A percentile compares a stretch with the other conserved stretches of the same genome.
These are phyloP conservation scores for Alliaria petiolata DNA, from an alignment of 345 rosid genomes.

Conservation along the genomic window DNA sequence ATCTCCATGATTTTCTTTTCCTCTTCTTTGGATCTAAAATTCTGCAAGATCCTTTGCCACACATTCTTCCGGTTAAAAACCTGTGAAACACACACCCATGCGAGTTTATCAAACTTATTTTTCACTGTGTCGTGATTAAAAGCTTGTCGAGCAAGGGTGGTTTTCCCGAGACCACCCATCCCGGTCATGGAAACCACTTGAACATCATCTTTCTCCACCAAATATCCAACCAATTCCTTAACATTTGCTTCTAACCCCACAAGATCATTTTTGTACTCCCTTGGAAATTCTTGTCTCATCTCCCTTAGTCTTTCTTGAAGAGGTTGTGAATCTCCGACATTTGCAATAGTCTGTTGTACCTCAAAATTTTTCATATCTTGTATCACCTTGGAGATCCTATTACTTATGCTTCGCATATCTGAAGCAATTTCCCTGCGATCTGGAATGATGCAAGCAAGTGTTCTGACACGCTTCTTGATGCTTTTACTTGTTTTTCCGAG, in stretches of 20 bases:
- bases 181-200: constrained; percentile 34
- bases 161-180: constrained; percentile 54
- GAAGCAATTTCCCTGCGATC: not conserved
- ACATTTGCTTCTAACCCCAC: too few relatives aligned
- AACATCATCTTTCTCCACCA: too few relatives aligned
- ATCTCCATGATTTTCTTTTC: constrained; percentile 16
- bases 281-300: too few relatives aligned
- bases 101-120: constrained; percentile 18
- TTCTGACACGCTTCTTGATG: not conserved
- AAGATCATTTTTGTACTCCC: too few relatives aligned
- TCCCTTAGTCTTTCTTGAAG: too few relatives aligned
- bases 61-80: constrained; percentile 15
- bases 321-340: too few relatives aligned
- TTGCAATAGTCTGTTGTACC: not conserved
- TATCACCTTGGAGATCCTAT: not conserved
- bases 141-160: constrained; percentile 32
- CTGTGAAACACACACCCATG: constrained; percentile 40
- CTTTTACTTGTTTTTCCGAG: not conserved
- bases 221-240: too few relatives aligned
- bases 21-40: constrained; percentile 19
- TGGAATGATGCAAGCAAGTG: not conserved
- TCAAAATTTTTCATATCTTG: not conserved
- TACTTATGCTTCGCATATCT: not conserved
- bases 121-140: constrained; percentile 13
- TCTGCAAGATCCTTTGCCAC: constrained; percentile 29